Percentiles rank a stretch among this genome's conserved stretches.
phyloP scores from a whole-genome alignment of 2,329 filamentous ascomycete genomes.

The Tolypocladium sp. region DNA sequence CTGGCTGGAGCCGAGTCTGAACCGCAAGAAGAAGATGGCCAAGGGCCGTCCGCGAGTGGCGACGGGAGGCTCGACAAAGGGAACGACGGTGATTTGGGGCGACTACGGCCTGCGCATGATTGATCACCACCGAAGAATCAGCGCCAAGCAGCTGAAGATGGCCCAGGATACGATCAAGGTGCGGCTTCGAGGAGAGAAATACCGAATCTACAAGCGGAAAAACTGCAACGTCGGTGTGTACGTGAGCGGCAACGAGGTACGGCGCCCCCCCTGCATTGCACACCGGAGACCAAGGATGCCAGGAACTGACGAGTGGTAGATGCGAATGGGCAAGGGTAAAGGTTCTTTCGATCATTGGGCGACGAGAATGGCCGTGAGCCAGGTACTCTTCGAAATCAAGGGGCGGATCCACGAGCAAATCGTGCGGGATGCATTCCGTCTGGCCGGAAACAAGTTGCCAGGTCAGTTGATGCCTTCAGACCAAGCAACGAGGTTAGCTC shows the following conservation, averaged over 20 bases:
- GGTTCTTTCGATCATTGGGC: slow-evolving; percentile 97
- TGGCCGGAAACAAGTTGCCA: slow-evolving; percentile 91
- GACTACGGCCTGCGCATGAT: slow-evolving; percentile 91
- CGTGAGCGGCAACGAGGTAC: slow-evolving; percentile 82
- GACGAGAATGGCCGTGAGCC: slow-evolving; percentile 77
- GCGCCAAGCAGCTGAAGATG: slow-evolving; percentile 75
- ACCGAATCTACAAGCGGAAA: slow-evolving; percentile 84
- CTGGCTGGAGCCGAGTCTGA: slow-evolving; percentile 73
- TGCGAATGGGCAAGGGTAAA: slow-evolving; percentile 99
- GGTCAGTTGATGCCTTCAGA: slow-evolving; percentile 42
- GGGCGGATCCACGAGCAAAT: slow-evolving; percentile 92
- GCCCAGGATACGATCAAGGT: slow-evolving; percentile 91
- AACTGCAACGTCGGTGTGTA: slow-evolving; percentile 93
- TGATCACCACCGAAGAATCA: slow-evolving; percentile 88
- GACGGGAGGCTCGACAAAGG: slow-evolving; percentile 83
- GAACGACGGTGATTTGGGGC: slow-evolving; percentile 92
- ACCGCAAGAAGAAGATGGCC: slow-evolving; percentile 78
- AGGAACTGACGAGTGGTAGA: slow-evolving; percentile 31
- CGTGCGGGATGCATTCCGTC: slow-evolving; percentile 81
- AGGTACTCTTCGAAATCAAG: slow-evolving; percentile 86
- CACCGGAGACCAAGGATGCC: background rate
- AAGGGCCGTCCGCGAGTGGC: slow-evolving; percentile 83
- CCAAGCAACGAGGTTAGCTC: background rate
- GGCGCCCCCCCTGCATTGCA: background rate
- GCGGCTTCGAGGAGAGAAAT: slow-evolving; percentile 82